Conservation (phyloP, 345 rosid genomes). For the Acer campestre region DNA sequence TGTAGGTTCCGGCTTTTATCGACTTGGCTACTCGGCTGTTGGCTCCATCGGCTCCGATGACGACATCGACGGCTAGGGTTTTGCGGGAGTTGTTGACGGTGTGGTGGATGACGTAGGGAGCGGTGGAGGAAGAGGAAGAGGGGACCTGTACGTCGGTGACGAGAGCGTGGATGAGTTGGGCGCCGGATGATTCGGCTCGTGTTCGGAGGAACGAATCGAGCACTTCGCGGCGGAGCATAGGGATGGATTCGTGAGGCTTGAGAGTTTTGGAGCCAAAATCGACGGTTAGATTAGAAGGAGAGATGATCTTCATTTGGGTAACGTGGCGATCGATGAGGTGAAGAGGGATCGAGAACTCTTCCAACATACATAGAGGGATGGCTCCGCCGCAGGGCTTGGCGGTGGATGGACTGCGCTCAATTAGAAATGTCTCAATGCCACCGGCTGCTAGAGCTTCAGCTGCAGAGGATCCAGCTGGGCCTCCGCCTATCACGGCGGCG, state of each 20-base stretch:
- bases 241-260: slow-evolving; percentile 55
- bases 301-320: slow-evolving; percentile 66
- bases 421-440: slow-evolving; percentile 66
- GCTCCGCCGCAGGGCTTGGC: slow-evolving; percentile 83
- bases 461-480: slow-evolving; percentile 67
- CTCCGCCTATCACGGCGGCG: slow-evolving; percentile 63
- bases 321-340: slow-evolving; percentile 66
- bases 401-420: slow-evolving; percentile 56
- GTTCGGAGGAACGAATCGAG: slow-evolving; percentile 71
- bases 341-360: slow-evolving; percentile 63
- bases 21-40: slow-evolving; percentile 62
- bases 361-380: slow-evolving; percentile 74
- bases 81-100: slow-evolving; percentile 29
- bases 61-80: slow-evolving; percentile 51
- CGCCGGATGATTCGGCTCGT: slow-evolving; percentile 58
- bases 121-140: slow-evolving; percentile 12
- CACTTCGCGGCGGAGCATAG: slow-evolving; percentile 74
- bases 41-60: slow-evolving; percentile 74
- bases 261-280: slow-evolving; percentile 66
- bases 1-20: slow-evolving; percentile 56
- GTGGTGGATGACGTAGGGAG: slow-evolving; percentile 62
- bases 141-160: slow-evolving; percentile 60
- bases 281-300: slow-evolving; percentile 66
- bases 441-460: slow-evolving; percentile 58
- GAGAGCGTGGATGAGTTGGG: slow-evolving; percentile 46